Evolutionary conservation across 805 yeast genomes (phyloP).

Genomic region (Pichia paraexigua): DNA sequence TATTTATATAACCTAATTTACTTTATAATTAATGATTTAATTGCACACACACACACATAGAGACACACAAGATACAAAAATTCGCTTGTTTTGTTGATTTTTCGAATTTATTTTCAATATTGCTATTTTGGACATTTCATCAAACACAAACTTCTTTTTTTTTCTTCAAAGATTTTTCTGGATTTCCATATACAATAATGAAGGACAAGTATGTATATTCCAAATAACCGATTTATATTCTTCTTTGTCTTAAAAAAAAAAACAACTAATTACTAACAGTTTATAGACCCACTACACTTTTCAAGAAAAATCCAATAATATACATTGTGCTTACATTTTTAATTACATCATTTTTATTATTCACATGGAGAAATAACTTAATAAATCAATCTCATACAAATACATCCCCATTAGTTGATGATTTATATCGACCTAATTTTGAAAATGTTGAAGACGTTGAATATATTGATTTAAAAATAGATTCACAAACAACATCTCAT

Average conservation of each 20-base stretch:
- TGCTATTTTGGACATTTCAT: background rate
- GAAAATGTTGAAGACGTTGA: slow-evolving; percentile 1
- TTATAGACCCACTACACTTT: background rate
- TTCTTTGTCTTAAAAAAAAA: too few relatives aligned
- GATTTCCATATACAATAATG: background rate
- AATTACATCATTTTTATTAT: background rate
- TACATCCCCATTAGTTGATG: background rate
- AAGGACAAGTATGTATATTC: background rate
- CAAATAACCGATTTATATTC: too few relatives aligned
- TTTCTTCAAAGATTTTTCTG: background rate
- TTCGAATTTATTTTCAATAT: background rate
- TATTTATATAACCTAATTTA: background rate
- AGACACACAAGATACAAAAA: too few relatives aligned
- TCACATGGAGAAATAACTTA: background rate
- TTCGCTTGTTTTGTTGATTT: background rate
- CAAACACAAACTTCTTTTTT: background rate
- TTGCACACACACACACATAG: too few relatives aligned
- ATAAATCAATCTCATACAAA: background rate
- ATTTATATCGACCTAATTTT: slow-evolving; percentile 14
- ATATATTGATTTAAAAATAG: slow-evolving; percentile 35
- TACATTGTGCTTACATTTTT: background rate
- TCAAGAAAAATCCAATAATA: background rate
- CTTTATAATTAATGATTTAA: too few relatives aligned
- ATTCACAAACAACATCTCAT: slow-evolving; percentile 32
- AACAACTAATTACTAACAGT: background rate